Base-by-base conservation (phyloP, 2,329 filamentous ascomycete genomes). In the Dactylellina cionopaga region DNA sequence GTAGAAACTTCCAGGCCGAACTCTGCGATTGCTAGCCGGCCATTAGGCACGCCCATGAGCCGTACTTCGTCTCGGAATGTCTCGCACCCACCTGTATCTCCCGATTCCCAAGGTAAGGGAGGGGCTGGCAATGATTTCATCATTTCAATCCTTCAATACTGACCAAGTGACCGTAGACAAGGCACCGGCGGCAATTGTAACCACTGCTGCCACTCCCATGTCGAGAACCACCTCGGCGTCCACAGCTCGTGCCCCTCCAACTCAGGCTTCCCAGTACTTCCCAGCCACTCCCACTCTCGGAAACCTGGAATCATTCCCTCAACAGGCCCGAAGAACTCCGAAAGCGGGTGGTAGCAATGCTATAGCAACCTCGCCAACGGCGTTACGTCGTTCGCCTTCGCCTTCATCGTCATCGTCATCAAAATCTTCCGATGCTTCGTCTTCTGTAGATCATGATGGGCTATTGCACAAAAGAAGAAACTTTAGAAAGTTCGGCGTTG, bases 251-350 rank as follows among this genome's bases (percentile, higher is more conserved):
- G 54, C 71, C 25, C 64, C 65, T 51, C 65, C 72, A 15, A 58
- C 56, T 24, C 59, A 74, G 27, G 55, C 73, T 10, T 75, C 75
- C 43, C 68, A 74, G 43, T 74, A 74, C 60, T 66, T 74, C 65
- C 74, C 46, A 55, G 64, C 47, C 56, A 75, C 58, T 74, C 74
- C 41, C 55, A 75, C 43, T 55, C 64, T 66, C 51, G 73, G 35
- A 63, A 62, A 47, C 33, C 5, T 70, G 37, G 65, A 70, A 25
- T 10, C 55, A 25, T 41, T 56, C 43, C 56, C 55, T n/a, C 41
- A 29, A 22, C 64, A 63, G 46, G 43, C 74, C 33, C 66, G 75
- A 13, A 71, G 74, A 25, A 54, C 59, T 31, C 72, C 74, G 27
- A 75, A 74, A 63, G 37, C 69, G 15, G 68, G 68, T 37, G 64